Conservation (phyloP, 208 protist species). For the Trypanosoma theileri region DNA sequence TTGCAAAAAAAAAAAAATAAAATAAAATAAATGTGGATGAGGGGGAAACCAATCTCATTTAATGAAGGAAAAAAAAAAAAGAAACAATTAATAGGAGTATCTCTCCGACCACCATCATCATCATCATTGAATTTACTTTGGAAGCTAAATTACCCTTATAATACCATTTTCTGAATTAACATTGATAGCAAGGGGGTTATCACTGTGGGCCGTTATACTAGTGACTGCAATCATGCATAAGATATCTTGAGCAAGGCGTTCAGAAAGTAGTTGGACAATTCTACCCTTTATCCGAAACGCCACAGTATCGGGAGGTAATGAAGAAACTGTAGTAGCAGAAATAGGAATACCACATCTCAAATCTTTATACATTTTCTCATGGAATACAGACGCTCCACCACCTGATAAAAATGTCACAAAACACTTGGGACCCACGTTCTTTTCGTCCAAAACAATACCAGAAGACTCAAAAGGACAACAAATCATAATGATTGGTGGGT, state of each 20-base stretch:
- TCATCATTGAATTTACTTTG: slow-evolving; percentile 1
- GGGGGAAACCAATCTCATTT: background rate
- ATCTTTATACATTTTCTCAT: slow-evolving; percentile 22
- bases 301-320: slow-evolving; percentile 3
- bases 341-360: slow-evolving; percentile 26
- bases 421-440: slow-evolving; percentile 25
- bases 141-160: background rate
- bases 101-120: no score
- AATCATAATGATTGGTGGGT: slow-evolving; percentile 28
- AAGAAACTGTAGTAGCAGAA: slow-evolving; percentile 9
- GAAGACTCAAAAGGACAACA: slow-evolving; percentile 15
- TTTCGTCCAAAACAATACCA: slow-evolving; percentile 30
- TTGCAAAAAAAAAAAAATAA: background rate
- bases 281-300: slow-evolving; percentile 18
- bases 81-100: background rate
- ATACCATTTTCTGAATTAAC: background rate
- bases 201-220: background rate
- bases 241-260: background rate
- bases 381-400: slow-evolving; percentile 16
- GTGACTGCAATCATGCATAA: slow-evolving; percentile 16
- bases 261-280: slow-evolving; percentile 8
- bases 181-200: slow-evolving; percentile 6
- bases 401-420: slow-evolving; percentile 28
- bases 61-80: background rate
- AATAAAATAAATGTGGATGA: background rate